Evolutionary conservation across 148 eudicot genomes (phyloP), one percentile per base, ranked within the genome.

Genomic region (Rhododendron simsii): DNA sequence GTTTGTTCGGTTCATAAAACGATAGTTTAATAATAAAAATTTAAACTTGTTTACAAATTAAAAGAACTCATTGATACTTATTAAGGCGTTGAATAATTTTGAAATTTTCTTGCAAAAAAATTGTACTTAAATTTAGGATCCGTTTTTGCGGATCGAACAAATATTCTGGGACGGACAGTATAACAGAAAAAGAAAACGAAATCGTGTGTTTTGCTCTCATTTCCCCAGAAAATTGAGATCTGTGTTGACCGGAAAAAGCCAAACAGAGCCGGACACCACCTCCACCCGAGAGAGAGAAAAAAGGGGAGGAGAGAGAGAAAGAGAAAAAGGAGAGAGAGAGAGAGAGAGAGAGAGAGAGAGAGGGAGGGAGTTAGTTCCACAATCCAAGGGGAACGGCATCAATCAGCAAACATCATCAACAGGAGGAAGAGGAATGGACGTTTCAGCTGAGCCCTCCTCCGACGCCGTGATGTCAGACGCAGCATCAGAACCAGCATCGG

Each of bases 391-490:
- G 16, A 30, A 69, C 16, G 37, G 39, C 75, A 12, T 69, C 74
- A 10, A 67, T 67, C 74, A 67, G 12, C 5, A 18, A 55, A 55
- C 61, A 16, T 55, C 23, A 67, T 26, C 15, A 20, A 20, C 51
- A 48, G 51, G 35, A 28, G 59, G 82, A 41, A 21, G 37, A 69
- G 26, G 86, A 63, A 91, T 91, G 94, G 93, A 91, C 81, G 91
- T 84, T 63, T 83, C 93, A 74, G 84, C 87, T 84, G 94, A 87
- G 86, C 87, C 89, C 73, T 84, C 94, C 87, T 84, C 94, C 88
- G 98, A 95, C 89, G 87, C 98, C 87, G 93, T 91, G 61, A 94
- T 95, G 98, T 88, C 94, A 28, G 96, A 95, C 48, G 94, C 93
- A 37, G 78, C 87, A 20, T 57, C 85, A 15, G 81, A 55, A 16